Evolutionary conservation across 202 grass and related monocot species (phyloP), one percentile per base, ranked within the genome.

Genomic region (Setaria viridis): DNA sequence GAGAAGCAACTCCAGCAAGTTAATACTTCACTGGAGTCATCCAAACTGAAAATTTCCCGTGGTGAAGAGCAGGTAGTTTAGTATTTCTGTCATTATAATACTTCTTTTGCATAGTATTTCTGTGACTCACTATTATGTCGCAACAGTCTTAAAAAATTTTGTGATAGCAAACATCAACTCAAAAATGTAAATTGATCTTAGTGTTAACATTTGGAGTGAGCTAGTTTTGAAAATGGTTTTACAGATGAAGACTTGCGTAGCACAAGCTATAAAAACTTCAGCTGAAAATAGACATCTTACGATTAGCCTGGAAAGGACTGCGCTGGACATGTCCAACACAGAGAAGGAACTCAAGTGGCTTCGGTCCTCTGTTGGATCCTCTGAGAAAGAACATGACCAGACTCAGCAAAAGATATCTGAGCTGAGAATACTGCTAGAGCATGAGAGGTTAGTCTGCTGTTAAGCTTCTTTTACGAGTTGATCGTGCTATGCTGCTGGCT

Each of bases 331-430:
- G 62, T 90, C 82, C 32, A 89, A 94, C 77, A 85, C 91, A 42
- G 96, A 98, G 84, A 98, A 91, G 86, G 93, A 95, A 83, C 68
- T 92, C 74, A 98, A 94, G 88, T 95, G 90, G 90, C 93, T 98
- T 76, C 82, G 86, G 50, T 94, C 90, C 45, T 65, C 90, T 49
- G 80, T 92, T 84, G 90, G 80, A 73, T 89, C 90, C 19, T 87
- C 88, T 84, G 87, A 91, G 83, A 98, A 94, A 79, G 96, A 98
- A 86, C 92, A 91, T 15, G 93, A 98, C 66, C 72, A 80, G 69
- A 95, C 92, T 84, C 89, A 95, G 72, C 90, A 94, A 87, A 98
- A 88, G 76, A 87, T 95, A 82, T 57, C 81, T 73, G 93, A 95
- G 60, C 77, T 98, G 76, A 98, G 76, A 84, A 39, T 67, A 68